Base-by-base conservation (phyloP, 2,329 filamentous ascomycete species). In the Claviceps sp. region DNA sequence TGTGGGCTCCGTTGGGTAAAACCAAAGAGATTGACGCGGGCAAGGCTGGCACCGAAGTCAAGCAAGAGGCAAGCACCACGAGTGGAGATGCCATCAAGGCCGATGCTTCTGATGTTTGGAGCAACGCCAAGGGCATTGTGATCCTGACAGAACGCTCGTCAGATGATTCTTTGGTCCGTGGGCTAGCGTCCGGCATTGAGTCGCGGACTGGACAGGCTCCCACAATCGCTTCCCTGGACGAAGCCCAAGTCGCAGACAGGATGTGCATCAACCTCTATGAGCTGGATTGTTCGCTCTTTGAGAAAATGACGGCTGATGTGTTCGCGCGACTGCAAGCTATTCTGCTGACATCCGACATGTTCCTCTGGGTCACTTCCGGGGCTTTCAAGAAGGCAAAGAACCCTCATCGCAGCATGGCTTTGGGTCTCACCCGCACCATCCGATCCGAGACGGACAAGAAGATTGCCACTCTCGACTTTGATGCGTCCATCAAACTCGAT, bases 401-500 rank as follows among this genome's bases (percentile, higher is more conserved):
- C 54, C 71, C 65, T 2, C 64, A 70, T 46, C 59, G 66, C 48
- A 73, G 73, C 58, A 70, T 76, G 63, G 62, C 73, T 0, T 65
- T 68, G 8, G 73, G 73, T 34, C 61, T 76, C 2, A 66, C 70
- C 53, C 65, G 73, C 37, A 70, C 68, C 1, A 64, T 75, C 22
- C 71, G 73, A 1, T 74, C 73, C 1, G 73, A 76, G 56, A 68
- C 70, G 1, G 65, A 66, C 24, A 68, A 73, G 47, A 65, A 64
- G 13, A 70, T 72, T 16, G 70, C 70, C 1, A 73, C 69, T 1
- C 61, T 77, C 0, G 73, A 76, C 48, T 60, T 76, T 1, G 70
- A 75, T 30, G 48, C 48, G 44, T 38, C 67, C 66, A 4, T 56
- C 59, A 8, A 63, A 13, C 53, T 30, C 24, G 24, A 11, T 22